Base-by-base conservation (phyloP, 106 monocot species). In the Narthecium ossifragum region DNA sequence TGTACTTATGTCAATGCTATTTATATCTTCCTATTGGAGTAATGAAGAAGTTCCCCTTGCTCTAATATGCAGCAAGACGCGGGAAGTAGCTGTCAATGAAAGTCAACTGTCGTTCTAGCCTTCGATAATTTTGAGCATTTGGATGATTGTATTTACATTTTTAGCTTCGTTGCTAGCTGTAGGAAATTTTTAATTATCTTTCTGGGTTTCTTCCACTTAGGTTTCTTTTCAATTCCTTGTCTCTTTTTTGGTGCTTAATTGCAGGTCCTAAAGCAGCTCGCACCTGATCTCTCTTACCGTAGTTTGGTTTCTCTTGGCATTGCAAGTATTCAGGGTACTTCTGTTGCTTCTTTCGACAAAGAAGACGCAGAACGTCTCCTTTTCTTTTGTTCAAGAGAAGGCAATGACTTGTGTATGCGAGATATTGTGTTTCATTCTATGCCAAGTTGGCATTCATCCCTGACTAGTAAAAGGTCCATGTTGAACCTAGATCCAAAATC, bases 331-430 rank as follows among this genome's bases (percentile, higher is more conserved):
- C 88, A 88, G 46, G 88, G 92, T 0, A 84, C 69, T 50, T 69
- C 88, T 8, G 88, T 92, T 46, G 87, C 92, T 51, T 75, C 92
- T 45, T 92, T 92, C 68, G 92, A 92, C 68, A 82, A 81, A 62
- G 84, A 85, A 78, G 92, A 92, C 76, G 84, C 92, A 63, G 75
- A 88, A 34, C 77, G 88, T 26, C 78, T 92, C 60, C 88, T 88
- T 50, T 92, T 85, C 78, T 92, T 88, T 67, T 76, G 78, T 60
- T 53, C 49, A 39, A 73, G 53, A 63, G 73, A 78, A 62, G 32
- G 25, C 8, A 75, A 73, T 57, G 81, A 71, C 11, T 36, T 37
- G 34, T 18, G 11, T 59, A 13, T 14, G 11, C 59, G 46, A 36
- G 71, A 69, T 26, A n/a, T 14, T 51, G 27, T 61, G 14, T 26